Evolutionary conservation across 2,329 filamentous ascomycete genomes (phyloP).

Genomic region (Bipolaris oryzae): DNA sequence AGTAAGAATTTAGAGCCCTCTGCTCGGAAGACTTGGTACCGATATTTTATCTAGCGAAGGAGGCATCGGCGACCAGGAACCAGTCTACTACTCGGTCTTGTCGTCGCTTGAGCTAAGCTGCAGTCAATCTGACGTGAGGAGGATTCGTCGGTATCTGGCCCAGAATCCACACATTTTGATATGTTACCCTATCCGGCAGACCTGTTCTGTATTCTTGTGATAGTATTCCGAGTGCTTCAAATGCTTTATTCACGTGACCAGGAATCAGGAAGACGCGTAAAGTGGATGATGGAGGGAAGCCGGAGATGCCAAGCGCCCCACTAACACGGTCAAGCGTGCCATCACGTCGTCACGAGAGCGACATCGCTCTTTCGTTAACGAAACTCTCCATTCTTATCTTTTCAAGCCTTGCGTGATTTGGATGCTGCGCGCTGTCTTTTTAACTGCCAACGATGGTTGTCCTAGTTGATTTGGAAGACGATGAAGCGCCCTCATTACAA

Average conservation of each 20-base stretch:
- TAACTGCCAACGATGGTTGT: slow-evolving; percentile 49
- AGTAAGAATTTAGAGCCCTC: neutral
- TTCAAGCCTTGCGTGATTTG: slow-evolving; percentile 27
- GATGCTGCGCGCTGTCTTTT: slow-evolving; percentile 31
- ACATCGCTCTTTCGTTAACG: slow-evolving; percentile 22
- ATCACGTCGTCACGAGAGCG: slow-evolving; percentile 26
- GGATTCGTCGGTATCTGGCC: neutral
- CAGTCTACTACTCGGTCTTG: neutral
- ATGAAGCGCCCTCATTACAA: slow-evolving; percentile 38
- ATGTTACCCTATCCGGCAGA: too few relatives aligned
- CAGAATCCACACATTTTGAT: neutral
- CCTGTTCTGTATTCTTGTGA: too few relatives aligned
- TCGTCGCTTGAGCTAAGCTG: neutral
- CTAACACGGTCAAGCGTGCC: slow-evolving; percentile 13
- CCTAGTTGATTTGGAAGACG: slow-evolving; percentile 53
- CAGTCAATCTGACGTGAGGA: neutral
- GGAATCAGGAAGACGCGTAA: neutral
- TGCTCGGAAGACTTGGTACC: neutral
- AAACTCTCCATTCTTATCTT: slow-evolving; percentile 7
- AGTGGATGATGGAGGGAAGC: slow-evolving; percentile 6
- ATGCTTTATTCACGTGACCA: neutral
- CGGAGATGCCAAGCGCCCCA: slow-evolving; percentile 22
- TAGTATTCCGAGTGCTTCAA: neutral
- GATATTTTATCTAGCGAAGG: neutral
- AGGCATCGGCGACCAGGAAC: too few relatives aligned